Conservation (phyloP, 2,329 filamentous ascomycete genomes). For the Fusarium clavum region DNA sequence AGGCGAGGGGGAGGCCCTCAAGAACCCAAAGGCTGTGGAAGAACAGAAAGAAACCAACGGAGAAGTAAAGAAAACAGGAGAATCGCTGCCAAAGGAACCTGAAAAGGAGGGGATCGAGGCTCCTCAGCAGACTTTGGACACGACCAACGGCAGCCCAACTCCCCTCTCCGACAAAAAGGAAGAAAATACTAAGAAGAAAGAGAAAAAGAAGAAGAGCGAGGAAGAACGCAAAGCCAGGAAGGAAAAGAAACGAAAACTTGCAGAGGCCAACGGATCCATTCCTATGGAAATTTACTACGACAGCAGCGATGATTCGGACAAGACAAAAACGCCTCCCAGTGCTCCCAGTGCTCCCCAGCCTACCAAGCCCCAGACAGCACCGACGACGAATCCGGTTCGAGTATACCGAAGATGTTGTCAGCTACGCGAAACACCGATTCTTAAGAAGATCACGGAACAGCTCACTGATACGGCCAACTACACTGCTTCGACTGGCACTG, state of each 20-base stretch:
- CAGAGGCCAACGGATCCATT: constrained; percentile 87
- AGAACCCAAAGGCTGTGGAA: constrained; percentile 70
- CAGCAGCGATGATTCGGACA: constrained; percentile 68
- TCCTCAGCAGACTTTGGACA: constrained; percentile 42
- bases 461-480: constrained; percentile 78
- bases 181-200: constrained; percentile 77
- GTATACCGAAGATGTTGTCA: constrained; percentile 97
- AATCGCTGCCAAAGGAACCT: constrained; percentile 55
- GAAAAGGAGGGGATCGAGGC: constrained; percentile 51
- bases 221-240: constrained; percentile 92
- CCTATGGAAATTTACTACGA: constrained; percentile 85
- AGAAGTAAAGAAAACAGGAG: constrained; percentile 56
- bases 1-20: constrained; percentile 79
- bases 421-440: constrained; percentile 88
- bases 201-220: constrained; percentile 96
- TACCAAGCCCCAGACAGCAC: constrained; percentile 56
- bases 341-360: constrained; percentile 19
- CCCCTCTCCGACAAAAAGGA: constrained; percentile 49
- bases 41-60: constrained; percentile 57
- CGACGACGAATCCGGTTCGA: constrained; percentile 89
- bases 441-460: constrained; percentile 92
- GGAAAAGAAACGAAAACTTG: constrained; percentile 85
- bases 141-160: constrained; percentile 42
- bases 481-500: constrained; percentile 75
- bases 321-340: constrained; percentile 17